Conservation (phyloP, 805 yeast species). For the Pichia paraexigua region DNA sequence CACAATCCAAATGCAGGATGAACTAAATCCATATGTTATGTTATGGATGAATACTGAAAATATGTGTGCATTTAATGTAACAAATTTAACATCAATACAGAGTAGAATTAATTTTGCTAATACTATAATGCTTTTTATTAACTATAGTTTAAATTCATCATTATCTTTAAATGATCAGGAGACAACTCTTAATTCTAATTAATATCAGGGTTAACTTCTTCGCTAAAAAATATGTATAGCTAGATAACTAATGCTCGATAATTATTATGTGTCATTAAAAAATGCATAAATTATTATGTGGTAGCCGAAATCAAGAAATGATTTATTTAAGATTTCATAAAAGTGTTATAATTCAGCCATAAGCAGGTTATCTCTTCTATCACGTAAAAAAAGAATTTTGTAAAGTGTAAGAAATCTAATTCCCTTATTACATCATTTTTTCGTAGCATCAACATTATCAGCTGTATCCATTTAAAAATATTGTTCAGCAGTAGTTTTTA, state of each 20-base stretch:
- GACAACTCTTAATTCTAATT: not conserved
- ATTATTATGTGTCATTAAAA: too few relatives aligned
- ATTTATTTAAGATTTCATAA: too few relatives aligned
- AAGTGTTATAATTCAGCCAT: too few relatives aligned
- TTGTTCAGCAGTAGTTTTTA: too few relatives aligned
- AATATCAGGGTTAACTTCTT: not conserved
- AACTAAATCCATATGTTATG: constrained; percentile 5
- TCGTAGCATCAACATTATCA: too few relatives aligned
- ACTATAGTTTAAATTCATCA: not conserved
- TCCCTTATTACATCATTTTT: too few relatives aligned
- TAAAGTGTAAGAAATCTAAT: too few relatives aligned
- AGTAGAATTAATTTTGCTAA: constrained; percentile 8
- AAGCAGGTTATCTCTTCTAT: too few relatives aligned
- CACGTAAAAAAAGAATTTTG: too few relatives aligned
- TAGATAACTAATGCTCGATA: not conserved
- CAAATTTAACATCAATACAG: not conserved
- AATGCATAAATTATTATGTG: too few relatives aligned
- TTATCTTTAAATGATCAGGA: not conserved
- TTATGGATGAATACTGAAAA: constrained; percentile 16
- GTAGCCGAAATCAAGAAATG: too few relatives aligned
- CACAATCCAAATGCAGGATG: constrained; percentile 13
- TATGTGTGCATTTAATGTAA: constrained; percentile 12
- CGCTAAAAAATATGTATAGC: not conserved
- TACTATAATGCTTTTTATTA: constrained; percentile 9
- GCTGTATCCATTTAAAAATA: too few relatives aligned